A percentile compares a stretch with the other conserved stretches of the same genome.
Conservation (phyloP, 208 protist genomes). For the Leishmania aethiopica region DNA sequence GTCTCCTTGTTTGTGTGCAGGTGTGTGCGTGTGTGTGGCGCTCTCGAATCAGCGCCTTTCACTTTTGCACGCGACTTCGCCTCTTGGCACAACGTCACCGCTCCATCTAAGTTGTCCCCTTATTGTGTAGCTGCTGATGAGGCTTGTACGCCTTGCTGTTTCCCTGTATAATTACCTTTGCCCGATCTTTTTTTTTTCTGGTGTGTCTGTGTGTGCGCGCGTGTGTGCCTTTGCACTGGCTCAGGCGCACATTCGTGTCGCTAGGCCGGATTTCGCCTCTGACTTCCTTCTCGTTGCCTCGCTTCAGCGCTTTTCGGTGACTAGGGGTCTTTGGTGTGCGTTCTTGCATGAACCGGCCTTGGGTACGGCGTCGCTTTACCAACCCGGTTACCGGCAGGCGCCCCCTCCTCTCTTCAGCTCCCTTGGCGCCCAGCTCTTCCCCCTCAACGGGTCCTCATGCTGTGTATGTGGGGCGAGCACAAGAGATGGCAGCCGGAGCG, state of each 20-base stretch:
- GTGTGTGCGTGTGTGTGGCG: background rate
- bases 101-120: background rate
- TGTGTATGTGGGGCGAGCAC: background rate
- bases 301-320: background rate
- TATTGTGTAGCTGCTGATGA: background rate
- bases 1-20: background rate
- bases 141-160: background rate
- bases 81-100: background rate
- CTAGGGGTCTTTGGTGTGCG: background rate
- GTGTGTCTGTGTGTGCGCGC: background rate
- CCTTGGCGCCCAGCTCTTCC: background rate
- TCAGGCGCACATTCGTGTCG: background rate
- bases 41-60: background rate
- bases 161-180: background rate
- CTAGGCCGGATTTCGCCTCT: background rate
- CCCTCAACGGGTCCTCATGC: background rate
- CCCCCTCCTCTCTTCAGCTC: background rate
- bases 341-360: background rate
- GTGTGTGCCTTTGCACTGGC: background rate
- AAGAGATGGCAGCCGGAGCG: too few species aligned
- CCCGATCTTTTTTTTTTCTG: background rate
- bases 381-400: background rate
- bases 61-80: background rate
- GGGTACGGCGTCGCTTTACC: background rate
- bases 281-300: background rate